Evolutionary conservation across 495 filamentous ascomycete species (phyloP).

Genomic region (Tuber microsphaerosporum): DNA sequence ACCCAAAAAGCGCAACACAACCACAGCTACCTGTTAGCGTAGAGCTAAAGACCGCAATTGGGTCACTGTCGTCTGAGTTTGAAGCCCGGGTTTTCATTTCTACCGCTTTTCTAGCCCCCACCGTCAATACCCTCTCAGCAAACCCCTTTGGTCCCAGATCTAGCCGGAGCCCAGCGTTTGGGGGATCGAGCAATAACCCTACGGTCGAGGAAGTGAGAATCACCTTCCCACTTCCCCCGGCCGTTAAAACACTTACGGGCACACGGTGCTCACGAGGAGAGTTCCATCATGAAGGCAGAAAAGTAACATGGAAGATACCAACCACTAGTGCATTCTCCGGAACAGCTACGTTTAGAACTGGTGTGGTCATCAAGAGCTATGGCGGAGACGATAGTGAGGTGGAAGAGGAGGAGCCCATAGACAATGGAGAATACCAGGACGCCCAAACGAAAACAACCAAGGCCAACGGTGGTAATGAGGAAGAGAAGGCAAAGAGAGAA

Average conservation of each 20-base stretch:
- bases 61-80: conserved; percentile 69
- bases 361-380: conserved; percentile 27
- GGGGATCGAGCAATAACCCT: conserved; percentile 55
- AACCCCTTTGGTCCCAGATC: conserved; percentile 44
- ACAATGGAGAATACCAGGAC: conserved; percentile 50
- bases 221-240: conserved; percentile 69
- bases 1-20: conserved; percentile 47
- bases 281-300: conserved; percentile 62
- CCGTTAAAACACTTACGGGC: conserved; percentile 79
- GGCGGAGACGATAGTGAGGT: conserved; percentile 54
- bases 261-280: conserved; percentile 79
- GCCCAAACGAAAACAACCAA: conserved; percentile 45
- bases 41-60: conserved; percentile 73
- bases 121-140: conserved; percentile 22
- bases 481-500: conserved; percentile 44
- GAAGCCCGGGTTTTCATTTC: conserved; percentile 72
- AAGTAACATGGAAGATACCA: conserved; percentile 77
- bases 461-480: conserved; percentile 45
- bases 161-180: conserved; percentile 56
- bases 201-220: conserved; percentile 72
- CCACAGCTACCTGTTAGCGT: conserved; percentile 74
- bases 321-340: conserved; percentile 61
- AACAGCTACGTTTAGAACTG: conserved; percentile 54
- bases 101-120: conserved; percentile 50
- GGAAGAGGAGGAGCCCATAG: conserved; percentile 42